Percentiles rank a stretch among this genome's conserved stretches.
These are phyloP conservation scores for Cyamopsis tetragonoloba DNA, from an alignment of 306 rosid genomes.

Conservation along the genomic window DNA sequence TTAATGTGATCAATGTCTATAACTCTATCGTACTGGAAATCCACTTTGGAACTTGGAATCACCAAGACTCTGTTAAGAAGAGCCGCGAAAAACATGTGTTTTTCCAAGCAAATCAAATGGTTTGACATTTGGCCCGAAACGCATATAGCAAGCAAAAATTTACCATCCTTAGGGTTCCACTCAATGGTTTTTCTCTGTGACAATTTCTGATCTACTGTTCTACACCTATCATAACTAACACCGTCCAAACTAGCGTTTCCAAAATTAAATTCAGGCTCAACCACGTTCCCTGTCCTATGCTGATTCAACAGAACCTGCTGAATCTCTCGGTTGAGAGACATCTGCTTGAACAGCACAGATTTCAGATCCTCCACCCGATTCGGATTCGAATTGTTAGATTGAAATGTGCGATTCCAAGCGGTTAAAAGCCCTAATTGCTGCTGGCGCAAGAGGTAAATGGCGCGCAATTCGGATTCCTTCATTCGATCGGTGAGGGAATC, in stretches of 20 bases:
- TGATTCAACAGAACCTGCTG: conserved; percentile 64
- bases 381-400: conserved; percentile 24
- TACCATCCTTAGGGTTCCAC: conserved; percentile 72
- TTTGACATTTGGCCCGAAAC: conserved; percentile 94
- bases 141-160: conserved; percentile 74
- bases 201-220: conserved; percentile 60
- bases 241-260: conserved; percentile 39
- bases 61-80: conserved; percentile 70
- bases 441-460: conserved; percentile 61
- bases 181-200: conserved; percentile 59
- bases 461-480: conserved; percentile 80
- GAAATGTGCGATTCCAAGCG: conserved; percentile 52
- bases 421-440: conserved; percentile 58
- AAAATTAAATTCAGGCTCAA: conserved; percentile 31
- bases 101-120: conserved; percentile 92
- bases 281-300: conserved; percentile 42
- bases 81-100: conserved; percentile 94
- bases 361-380: conserved; percentile 43
- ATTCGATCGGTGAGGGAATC: conserved; percentile 46
- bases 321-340: conserved; percentile 66
- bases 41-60: conserved; percentile 80
- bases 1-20: conserved; percentile 77
- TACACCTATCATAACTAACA: conserved; percentile 48
- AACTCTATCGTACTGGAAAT: conserved; percentile 65
- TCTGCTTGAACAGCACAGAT: conserved; percentile 53